Evolutionary conservation across 2,329 filamentous ascomycete genomes (phyloP).

Genomic region (Monilinia fructicola): DNA sequence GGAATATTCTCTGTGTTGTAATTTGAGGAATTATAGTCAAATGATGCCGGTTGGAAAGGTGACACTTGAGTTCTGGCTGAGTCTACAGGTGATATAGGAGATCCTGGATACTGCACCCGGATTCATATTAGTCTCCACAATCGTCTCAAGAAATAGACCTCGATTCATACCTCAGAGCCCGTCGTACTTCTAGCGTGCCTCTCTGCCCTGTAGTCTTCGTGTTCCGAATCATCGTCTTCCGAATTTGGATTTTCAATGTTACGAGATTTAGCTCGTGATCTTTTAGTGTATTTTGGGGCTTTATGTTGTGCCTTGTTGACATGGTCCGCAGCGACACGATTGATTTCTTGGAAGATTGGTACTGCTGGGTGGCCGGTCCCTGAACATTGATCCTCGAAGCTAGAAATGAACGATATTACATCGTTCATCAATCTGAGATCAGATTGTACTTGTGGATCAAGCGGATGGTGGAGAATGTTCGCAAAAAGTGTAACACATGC

Average conservation of each 20-base stretch:
- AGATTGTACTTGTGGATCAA: slow-evolving; percentile 78
- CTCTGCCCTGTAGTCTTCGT: background rate
- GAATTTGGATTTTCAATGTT: background rate
- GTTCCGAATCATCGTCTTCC: slow-evolving; percentile 1
- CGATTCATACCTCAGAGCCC: slow-evolving; percentile 2
- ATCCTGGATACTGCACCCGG: background rate
- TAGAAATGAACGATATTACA: slow-evolving; percentile 47
- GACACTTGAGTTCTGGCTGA: background rate
- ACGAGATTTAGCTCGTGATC: slow-evolving; percentile 1
- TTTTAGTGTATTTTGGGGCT: slow-evolving; percentile 10
- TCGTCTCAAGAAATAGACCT: background rate
- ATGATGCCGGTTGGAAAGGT: background rate
- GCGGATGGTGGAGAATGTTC: slow-evolving; percentile 90
- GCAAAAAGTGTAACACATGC: slow-evolving; percentile 89
- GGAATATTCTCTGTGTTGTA: background rate
- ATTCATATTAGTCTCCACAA: background rate
- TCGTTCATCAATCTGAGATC: slow-evolving; percentile 86
- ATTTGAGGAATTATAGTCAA: background rate
- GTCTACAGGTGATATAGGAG: background rate
- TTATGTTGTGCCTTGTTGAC: slow-evolving; percentile 6
- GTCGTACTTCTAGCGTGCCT: background rate
- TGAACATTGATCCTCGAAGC: slow-evolving; percentile 5
- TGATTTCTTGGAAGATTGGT: slow-evolving; percentile 14
- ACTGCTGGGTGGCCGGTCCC: background rate
- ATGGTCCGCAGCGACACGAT: slow-evolving; percentile 12